Base-by-base conservation (phyloP, 495 filamentous ascomycete genomes). In the Annulohypoxylon bovei region DNA sequence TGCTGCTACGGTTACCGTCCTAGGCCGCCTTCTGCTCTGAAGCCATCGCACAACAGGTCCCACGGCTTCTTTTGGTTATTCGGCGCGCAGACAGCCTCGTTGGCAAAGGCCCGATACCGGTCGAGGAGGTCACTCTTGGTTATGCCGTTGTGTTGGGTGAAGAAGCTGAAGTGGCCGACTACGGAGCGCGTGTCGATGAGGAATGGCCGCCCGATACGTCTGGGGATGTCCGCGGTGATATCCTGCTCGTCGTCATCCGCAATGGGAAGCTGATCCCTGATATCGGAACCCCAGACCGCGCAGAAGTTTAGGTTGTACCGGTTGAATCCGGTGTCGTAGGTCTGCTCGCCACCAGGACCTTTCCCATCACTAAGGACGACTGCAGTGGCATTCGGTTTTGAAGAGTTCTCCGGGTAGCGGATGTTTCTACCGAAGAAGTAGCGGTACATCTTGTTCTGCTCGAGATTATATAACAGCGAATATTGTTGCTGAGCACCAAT, bases 401-500 rank as follows among this genome's bases (percentile, higher is more conserved):
- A 59, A 7, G 75, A 63, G 23, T 44, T 18, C 8, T 69, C 69
- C 1, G 72, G 72, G 39, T 77, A 72, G 50, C 49, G 64, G 22
- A 72, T 68, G 32, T 65, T 65, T 50, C 61, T 62, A 3, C 75
- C 81, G 55, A 87, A 87, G 47, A 86, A 86, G 66, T 88, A 88
- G 5, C 74, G 78, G 9, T 75, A 68, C 50, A 86, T 67, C 37
- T 81, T 76, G 46, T 80, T 79, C n/a, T 74, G 66, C 72, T 87
- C 85, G 1, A 88, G 79, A 46, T 87, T 84, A 16, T 81, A 75
- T 5, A 88, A 71, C 55, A 88, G 86, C 4, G 82, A 86, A 65
- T 87, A 87, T 66, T 88, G 85, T 37, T 85, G 82, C 65, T 87
- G 85, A 0, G 84, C 84, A 53, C 80, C 81, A 44, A 85, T 84